Conservation (phyloP, 805 yeast genomes). For the Starmerella roubikii region DNA sequence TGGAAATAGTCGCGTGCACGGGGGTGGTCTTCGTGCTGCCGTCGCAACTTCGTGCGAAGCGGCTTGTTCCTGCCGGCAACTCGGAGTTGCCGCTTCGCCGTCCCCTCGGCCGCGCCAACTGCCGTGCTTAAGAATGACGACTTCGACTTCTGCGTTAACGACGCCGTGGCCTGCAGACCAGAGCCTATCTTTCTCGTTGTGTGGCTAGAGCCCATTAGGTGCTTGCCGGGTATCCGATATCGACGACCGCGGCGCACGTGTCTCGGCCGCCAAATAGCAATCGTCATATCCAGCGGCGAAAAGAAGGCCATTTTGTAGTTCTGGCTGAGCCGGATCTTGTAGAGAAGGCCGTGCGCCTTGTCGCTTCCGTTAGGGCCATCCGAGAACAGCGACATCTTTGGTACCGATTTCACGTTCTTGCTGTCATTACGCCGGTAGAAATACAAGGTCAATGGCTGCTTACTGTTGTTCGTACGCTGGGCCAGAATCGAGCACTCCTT, state of each 20-base stretch:
- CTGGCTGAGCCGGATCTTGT: conserved; percentile 19
- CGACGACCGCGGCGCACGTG: background rate
- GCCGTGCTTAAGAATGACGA: too few relatives aligned
- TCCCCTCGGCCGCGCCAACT: too few relatives aligned
- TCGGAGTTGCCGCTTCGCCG: too few relatives aligned
- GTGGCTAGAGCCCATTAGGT: too few relatives aligned
- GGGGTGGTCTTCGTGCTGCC: background rate
- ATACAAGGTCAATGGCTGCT: conserved; percentile 47
- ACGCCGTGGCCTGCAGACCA: too few relatives aligned
- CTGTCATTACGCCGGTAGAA: conserved; percentile 34
- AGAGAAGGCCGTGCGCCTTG: conserved; percentile 13
- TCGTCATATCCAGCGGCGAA: conserved; percentile 56
- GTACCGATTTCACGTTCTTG: conserved; percentile 26
- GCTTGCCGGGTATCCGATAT: too few relatives aligned
- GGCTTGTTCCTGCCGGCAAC: too few relatives aligned
- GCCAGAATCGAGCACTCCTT: conserved; percentile 64
- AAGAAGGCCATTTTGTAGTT: conserved; percentile 38
- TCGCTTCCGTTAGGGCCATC: conserved; percentile 38
- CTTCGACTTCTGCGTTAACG: too few relatives aligned
- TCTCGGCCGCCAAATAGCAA: conserved; percentile 35
- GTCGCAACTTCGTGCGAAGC: background rate
- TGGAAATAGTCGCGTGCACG: background rate
- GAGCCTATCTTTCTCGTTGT: too few relatives aligned
- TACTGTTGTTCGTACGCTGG: conserved; percentile 41
- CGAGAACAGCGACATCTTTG: conserved; percentile 30